Conservation (phyloP, 176 grass and related monocot genomes). For the Triticum monococcum region DNA sequence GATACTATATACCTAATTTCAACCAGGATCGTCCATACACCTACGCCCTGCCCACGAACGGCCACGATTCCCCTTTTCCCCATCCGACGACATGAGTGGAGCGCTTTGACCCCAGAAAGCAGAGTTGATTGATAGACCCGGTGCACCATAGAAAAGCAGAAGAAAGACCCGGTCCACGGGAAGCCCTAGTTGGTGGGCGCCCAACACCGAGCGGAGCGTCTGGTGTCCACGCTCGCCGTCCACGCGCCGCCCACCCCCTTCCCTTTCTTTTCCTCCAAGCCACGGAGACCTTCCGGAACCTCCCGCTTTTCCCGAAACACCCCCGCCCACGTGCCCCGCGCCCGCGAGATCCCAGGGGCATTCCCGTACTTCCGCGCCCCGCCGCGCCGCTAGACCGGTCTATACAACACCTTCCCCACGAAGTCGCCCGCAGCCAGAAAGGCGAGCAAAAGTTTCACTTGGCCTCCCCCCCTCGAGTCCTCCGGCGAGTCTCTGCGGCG, state of each 20-base stretch:
- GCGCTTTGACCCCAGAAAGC: too few species aligned
- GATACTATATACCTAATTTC: not conserved
- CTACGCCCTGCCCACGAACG: not conserved
- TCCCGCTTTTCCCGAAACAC: not conserved
- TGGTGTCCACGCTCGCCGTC: slow-evolving; percentile 16
- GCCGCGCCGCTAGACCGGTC: not conserved
- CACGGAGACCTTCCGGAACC: slow-evolving; percentile 47
- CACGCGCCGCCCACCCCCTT: slow-evolving; percentile 14
- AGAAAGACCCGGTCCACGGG: not conserved
- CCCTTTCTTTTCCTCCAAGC: slow-evolving; percentile 33
- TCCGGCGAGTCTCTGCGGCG: not conserved
- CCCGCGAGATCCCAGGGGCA: not conserved
- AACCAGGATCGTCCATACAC: not conserved
- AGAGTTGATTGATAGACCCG: too few species aligned
- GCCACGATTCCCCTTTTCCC: not conserved
- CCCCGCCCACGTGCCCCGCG: accelerated
- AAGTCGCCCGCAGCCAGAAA: slow-evolving; percentile 16
- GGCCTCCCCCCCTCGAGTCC: slow-evolving; percentile 17
- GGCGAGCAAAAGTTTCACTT: slow-evolving; percentile 13
- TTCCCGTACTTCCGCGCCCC: not conserved
- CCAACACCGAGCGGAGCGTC: not conserved
- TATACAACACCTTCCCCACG: slow-evolving; percentile 11
- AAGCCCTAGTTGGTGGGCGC: not conserved
- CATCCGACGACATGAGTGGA: not conserved
- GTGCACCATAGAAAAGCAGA: too few species aligned